Evolutionary conservation across 1,139 yeast genomes (phyloP), one percentile per base, ranked within the genome.

Genomic region (Fermentozyma sake): DNA sequence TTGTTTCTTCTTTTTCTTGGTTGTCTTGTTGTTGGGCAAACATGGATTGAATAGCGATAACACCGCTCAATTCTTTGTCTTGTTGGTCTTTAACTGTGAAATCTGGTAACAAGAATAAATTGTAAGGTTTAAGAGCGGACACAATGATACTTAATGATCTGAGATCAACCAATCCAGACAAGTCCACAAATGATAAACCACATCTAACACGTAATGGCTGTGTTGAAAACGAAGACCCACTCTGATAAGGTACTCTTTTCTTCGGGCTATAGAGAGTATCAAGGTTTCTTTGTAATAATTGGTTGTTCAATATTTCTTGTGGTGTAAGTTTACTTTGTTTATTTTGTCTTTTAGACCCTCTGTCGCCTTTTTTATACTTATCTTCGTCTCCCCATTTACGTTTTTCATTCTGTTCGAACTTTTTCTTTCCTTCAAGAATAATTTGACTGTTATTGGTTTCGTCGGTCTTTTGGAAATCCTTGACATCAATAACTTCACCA

Each of bases 151-250:
- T 71, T 35, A 87, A 58, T 0, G 97, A 89, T 37, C 96, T 68
- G 35, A 81, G 65, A 48, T 91, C 97, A 2, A 87, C 93, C 13
- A 83, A 57, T 9, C 96, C 96, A 10, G 89, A 76, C 36, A 89
- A 66, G 50, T 91, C 97, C 31, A 91, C 75, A 50, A 67, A 87
- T 6, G 86, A 73, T 12, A 89, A 58, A 1, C 79, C 80, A 54
- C 96, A 87, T 35, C 80, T 61, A 4, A 85, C 59, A 9, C 58
- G 61, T 12, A 81, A 52, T 4, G 58, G 50, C 2, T 53, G 46
- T 3, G 30, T 41, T 4, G 49, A 34, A 12, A 37, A 36, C 5
- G 48, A 35, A 1, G 56, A 44, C 1, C 47, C 46, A 4, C 48
- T 38, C 8, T 31, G 38, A 10, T 50, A 30, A 0, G 55, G 45